Base-by-base conservation (phyloP, 768 basidiomycete genomes). In the Leccinum subtestaceum region DNA sequence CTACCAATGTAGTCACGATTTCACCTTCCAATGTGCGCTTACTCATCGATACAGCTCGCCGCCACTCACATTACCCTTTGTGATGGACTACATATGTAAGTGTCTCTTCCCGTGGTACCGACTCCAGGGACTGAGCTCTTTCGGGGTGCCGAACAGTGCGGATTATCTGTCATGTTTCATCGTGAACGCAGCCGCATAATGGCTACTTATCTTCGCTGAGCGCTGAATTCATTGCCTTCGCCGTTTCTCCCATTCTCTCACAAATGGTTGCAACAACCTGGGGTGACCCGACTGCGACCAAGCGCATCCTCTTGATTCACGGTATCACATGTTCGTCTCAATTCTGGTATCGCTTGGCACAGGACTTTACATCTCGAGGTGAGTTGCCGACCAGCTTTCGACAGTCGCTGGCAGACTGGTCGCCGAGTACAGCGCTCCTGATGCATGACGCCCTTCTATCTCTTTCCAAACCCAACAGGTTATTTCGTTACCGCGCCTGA, bases 401-500 rank as follows among this genome's bases (percentile, higher is more conserved):
- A 27, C 12, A 51, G 43, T 48, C 46, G 23, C 12, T 23, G 21
- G 38, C 38, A 17, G 40, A 43, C 40, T 40, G 17, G 40, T 40
- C 40, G n/a, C n/a, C n/a, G 43, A 43, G 40, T 9, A n/a, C 9
- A 43, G n/a, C n/a, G n/a, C 10, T 11, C n/a, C 43, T 25, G 47
- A 7, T 10, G 12, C 23, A 25, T 15, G 15, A 48, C 11, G 2
- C 46, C 19, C 11, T 47, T 21, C 11, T 23, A 47, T 23, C 23
- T 48, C 25, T 48, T 3, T 6, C 13, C 13, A 21, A 25, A 25
- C 13, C 27, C 15, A 32, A 49, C 56, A 71, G 70, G 67, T 48
- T 71, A 63, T n/a, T 58, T 61, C 23, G 70, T 70, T 46, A 58
- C 31, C 0, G 70, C 70, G 7, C 70, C 70, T 9, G 66, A 67